Conservation (phyloP, 352 stramenopile species). For the Phytopythium cucurbitacearum region DNA sequence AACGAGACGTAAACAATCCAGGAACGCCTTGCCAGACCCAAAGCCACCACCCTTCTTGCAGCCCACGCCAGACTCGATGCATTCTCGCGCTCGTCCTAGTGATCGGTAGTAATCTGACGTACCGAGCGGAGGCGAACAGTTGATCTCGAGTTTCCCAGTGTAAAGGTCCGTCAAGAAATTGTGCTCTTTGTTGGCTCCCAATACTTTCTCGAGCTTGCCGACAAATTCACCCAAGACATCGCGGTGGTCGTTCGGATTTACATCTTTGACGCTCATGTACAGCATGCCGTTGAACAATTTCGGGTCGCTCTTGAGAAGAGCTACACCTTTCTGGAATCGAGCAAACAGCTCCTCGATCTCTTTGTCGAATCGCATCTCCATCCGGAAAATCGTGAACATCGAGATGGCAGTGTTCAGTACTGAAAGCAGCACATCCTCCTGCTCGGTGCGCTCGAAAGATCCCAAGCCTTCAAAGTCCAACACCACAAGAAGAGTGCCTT, state of each 20-base stretch:
- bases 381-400: slow-evolving; percentile 66
- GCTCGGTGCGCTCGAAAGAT: slow-evolving; percentile 65
- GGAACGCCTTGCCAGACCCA: slow-evolving; percentile 40
- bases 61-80: slow-evolving; percentile 16
- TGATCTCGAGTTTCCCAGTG: slow-evolving; percentile 44
- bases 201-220: slow-evolving; percentile 33
- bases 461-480: slow-evolving; percentile 74
- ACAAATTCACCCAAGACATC: slow-evolving; percentile 46
- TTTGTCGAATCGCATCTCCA: slow-evolving; percentile 74
- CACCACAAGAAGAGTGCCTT: slow-evolving; percentile 45
- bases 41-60: slow-evolving; percentile 22
- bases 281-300: slow-evolving; percentile 49
- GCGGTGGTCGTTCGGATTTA: slow-evolving; percentile 56
- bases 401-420: slow-evolving; percentile 68
- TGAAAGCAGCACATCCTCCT: slow-evolving; percentile 73
- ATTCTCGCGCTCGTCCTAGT: slow-evolving; percentile 29
- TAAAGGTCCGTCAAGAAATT: slow-evolving; percentile 76
- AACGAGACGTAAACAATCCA: slow-evolving; percentile 69
- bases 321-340: slow-evolving; percentile 57
- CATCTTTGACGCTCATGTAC: slow-evolving; percentile 64
- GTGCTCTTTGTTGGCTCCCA: slow-evolving; percentile 36
- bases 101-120: slow-evolving; percentile 62
- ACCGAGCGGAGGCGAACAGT: slow-evolving; percentile 60
- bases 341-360: slow-evolving; percentile 60
- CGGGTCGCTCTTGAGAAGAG: slow-evolving; percentile 52